Percentiles rank a stretch among this genome's conserved stretches.
Evolutionary conservation across 2,329 filamentous ascomycete species (phyloP).

Genomic region (Pseudocercospora cruenta): DNA sequence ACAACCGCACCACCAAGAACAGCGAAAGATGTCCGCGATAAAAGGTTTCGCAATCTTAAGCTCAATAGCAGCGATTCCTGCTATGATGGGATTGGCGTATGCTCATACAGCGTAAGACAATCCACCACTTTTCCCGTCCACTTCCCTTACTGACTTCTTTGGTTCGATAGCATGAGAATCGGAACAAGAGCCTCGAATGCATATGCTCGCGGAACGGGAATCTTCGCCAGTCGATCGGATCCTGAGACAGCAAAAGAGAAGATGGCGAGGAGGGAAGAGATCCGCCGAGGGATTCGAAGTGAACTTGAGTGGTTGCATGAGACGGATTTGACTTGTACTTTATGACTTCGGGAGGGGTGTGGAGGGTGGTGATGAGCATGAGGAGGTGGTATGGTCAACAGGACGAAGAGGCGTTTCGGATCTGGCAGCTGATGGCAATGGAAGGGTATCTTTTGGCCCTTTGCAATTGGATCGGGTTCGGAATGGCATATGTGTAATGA

Average conservation of each 20-base stretch:
- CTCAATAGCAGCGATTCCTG: constrained; percentile 13
- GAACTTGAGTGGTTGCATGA: constrained; percentile 21
- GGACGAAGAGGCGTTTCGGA: not conserved
- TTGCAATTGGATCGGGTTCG: not conserved
- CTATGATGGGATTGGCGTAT: constrained; percentile 3
- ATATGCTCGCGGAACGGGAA: constrained; percentile 17
- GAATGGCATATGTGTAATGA: too few species aligned
- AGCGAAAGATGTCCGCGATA: constrained; percentile 15
- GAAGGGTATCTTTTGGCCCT: not conserved
- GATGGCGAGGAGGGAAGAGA: constrained; percentile 9
- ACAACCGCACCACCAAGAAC: not conserved
- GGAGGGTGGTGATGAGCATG: not conserved
- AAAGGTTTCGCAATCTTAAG: constrained; percentile 15
- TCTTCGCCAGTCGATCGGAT: constrained; percentile 5
- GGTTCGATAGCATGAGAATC: constrained; percentile 11
- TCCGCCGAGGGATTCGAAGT: constrained; percentile 10
- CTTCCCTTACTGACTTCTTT: not conserved
- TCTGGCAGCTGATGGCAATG: too few species aligned
- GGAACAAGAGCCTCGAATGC: constrained; percentile 19
- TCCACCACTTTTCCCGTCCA: not conserved
- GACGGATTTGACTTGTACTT: constrained; percentile 21
- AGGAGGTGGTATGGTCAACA: not conserved
- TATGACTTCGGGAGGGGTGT: constrained; percentile 9
- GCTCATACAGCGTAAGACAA: constrained; percentile 15
- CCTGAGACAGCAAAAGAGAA: constrained; percentile 8